phyloP scores from a whole-genome alignment of 164 flowering plant species.

The Macadamia tetraphylla region DNA sequence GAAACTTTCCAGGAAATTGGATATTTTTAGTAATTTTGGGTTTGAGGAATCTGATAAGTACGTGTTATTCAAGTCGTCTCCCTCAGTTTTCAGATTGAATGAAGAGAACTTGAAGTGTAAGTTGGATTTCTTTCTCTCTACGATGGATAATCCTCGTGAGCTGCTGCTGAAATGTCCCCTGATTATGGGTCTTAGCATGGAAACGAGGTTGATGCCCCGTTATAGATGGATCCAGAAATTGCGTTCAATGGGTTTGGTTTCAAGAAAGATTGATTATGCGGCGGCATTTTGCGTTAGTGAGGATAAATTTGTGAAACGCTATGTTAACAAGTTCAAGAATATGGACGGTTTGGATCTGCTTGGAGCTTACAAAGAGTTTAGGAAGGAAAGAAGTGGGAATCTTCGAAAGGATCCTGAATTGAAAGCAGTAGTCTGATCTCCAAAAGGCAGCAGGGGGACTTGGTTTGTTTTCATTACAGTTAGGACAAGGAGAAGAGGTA shows the following conservation, averaged over 20 bases:
- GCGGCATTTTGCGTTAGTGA: neutral
- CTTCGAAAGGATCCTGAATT: no score
- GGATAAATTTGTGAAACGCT: neutral
- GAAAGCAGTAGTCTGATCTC: no score
- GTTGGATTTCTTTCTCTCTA: conserved; percentile 4
- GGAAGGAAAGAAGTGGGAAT: no score
- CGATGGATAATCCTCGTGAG: neutral
- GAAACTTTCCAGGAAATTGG: conserved; percentile 1
- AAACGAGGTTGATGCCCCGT: conserved; percentile 3
- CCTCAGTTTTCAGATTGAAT: neutral
- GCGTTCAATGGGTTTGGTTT: conserved; percentile 3
- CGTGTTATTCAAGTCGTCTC: neutral
- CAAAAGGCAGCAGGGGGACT: no score
- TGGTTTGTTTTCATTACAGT: no score
- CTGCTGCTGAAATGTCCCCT: no score
- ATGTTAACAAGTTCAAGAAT: conserved; percentile 4
- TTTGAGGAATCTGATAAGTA: neutral
- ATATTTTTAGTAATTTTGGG: neutral
- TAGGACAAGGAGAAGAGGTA: no score
- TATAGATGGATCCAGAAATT: neutral
- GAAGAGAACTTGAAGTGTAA: conserved; percentile 1
- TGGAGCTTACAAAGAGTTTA: neutral
- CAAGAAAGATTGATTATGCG: neutral
- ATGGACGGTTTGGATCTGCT: conserved; percentile 2
- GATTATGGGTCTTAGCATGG: neutral